These are phyloP conservation scores for Penicillium desertorum DNA, from an alignment of 495 filamentous ascomycete species.

Conservation along the genomic window DNA sequence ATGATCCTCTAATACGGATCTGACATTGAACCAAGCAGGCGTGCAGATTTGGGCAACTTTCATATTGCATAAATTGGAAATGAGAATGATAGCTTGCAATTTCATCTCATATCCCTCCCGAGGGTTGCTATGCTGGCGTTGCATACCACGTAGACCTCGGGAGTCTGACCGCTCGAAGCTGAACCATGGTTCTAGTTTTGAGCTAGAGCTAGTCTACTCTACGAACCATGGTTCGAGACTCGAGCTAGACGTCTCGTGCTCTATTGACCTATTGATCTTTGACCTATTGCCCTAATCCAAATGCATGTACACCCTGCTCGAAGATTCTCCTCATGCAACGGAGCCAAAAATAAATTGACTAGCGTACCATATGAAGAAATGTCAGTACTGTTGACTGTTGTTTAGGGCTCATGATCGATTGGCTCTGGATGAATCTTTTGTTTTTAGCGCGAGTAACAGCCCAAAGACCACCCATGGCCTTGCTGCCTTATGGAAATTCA, in stretches of 20 bases:
- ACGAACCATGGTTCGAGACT: constrained; percentile 9
- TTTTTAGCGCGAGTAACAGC: constrained; percentile 13
- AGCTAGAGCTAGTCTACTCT: neutral
- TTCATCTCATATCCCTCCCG: neutral
- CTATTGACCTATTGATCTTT: neutral
- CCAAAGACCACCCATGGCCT: constrained; percentile 15
- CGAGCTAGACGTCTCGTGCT: neutral
- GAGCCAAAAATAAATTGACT: neutral
- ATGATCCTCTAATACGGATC: constrained; percentile 5
- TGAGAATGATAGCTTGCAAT: neutral
- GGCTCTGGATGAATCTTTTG: constrained; percentile 30
- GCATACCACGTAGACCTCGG: constrained; percentile 13
- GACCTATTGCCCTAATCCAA: neutral
- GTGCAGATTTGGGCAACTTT: constrained; percentile 2
- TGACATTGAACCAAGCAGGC: constrained; percentile 4
- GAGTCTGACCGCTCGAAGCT: constrained; percentile 17
- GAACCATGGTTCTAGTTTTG: constrained; percentile 4
- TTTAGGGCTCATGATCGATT: constrained; percentile 23
- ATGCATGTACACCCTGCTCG: neutral
- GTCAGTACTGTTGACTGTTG: neutral
- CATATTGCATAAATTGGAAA: constrained; percentile 5
- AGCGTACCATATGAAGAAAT: constrained; percentile 3
- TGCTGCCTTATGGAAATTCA: constrained; percentile 23
- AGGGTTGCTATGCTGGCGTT: constrained; percentile 19
- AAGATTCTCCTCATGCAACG: neutral